These are phyloP conservation scores for Akanthomyces muscarius DNA, from an alignment of 2,329 filamentous ascomycete genomes.

Conservation along the genomic window DNA sequence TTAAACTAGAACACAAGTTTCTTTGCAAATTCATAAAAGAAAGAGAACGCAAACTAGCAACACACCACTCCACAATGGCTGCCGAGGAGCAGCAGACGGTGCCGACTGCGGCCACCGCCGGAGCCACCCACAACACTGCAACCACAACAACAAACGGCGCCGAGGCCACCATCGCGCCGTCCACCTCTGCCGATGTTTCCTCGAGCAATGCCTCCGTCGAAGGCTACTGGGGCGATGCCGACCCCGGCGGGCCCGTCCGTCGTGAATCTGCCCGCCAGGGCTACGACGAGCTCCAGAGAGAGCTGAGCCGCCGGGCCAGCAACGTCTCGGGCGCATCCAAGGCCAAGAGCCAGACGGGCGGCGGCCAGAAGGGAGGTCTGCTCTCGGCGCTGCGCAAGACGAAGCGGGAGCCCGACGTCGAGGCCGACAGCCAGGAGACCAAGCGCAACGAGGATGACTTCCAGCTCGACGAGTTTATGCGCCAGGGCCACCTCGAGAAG, in stretches of 20 bases:
- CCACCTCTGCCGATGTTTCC: constrained; percentile 6
- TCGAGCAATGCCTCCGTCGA: constrained; percentile 18
- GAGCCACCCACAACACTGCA: background rate
- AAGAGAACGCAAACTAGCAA: no score
- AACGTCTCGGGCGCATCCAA: constrained; percentile 16
- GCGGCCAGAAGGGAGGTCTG: background rate
- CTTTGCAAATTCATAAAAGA: background rate
- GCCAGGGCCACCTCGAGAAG: constrained; percentile 72
- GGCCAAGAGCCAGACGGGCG: background rate
- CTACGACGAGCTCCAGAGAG: constrained; percentile 23
- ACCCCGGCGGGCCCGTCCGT: constrained; percentile 23
- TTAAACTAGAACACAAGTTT: background rate
- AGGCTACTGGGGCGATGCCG: constrained; percentile 26
- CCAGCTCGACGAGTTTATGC: constrained; percentile 65
- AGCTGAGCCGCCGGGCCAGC: constrained; percentile 22
- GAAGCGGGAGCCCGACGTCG: constrained; percentile 11
- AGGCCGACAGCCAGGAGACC: constrained; percentile 17
- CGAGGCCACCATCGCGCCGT: background rate
- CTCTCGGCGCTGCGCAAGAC: constrained; percentile 7
- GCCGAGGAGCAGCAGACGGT: constrained; percentile 12
- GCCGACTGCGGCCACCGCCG: constrained; percentile 4
- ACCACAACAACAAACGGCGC: background rate
- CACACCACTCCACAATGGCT: constrained; percentile 4
- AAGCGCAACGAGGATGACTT: constrained; percentile 55
- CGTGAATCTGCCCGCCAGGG: constrained; percentile 20